phyloP scores from a whole-genome alignment of 2,329 filamentous ascomycete species.

The Pezizomycotina sp. region DNA sequence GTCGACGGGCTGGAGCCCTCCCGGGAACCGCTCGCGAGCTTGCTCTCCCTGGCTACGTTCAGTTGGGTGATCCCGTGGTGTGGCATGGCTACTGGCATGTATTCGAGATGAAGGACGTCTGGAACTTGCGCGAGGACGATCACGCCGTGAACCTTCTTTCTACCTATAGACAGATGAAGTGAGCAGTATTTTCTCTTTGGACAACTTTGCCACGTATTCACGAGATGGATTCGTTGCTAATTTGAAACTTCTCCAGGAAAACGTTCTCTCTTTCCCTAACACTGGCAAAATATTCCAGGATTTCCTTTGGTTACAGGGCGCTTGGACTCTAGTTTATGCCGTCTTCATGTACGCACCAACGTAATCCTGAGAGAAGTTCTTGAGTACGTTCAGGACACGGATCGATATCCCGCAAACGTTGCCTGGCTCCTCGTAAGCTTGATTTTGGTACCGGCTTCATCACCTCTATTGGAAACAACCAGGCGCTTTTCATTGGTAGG shows the following conservation, averaged over 20 bases:
- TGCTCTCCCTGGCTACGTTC: slow-evolving; percentile 78
- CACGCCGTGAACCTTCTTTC: slow-evolving; percentile 67
- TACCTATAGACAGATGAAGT: slow-evolving; percentile 65
- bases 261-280: slow-evolving; percentile 65
- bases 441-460: slow-evolving; percentile 63
- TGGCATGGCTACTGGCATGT: slow-evolving; percentile 76
- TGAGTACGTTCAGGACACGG: slow-evolving; percentile 78
- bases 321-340: slow-evolving; percentile 63
- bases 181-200: too few relatives aligned
- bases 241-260: slow-evolving; percentile 41
- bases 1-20: slow-evolving; percentile 79
- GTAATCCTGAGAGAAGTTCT: slow-evolving; percentile 78
- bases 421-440: slow-evolving; percentile 92
- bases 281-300: slow-evolving; percentile 65
- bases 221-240: too few relatives aligned
- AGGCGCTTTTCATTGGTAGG: slow-evolving; percentile 81
- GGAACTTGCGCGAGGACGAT: slow-evolving; percentile 78
- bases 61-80: slow-evolving; percentile 81
- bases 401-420: slow-evolving; percentile 60
- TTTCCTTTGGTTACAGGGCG: slow-evolving; percentile 57
- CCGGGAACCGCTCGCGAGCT: slow-evolving; percentile 67
- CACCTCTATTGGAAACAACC: slow-evolving; percentile 66
- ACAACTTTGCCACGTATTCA: too few relatives aligned
- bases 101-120: slow-evolving; percentile 69
- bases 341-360: slow-evolving; percentile 84